Evolutionary conservation across 2,329 filamentous ascomycete genomes (phyloP).

Genomic region (Diplodia seriata): DNA sequence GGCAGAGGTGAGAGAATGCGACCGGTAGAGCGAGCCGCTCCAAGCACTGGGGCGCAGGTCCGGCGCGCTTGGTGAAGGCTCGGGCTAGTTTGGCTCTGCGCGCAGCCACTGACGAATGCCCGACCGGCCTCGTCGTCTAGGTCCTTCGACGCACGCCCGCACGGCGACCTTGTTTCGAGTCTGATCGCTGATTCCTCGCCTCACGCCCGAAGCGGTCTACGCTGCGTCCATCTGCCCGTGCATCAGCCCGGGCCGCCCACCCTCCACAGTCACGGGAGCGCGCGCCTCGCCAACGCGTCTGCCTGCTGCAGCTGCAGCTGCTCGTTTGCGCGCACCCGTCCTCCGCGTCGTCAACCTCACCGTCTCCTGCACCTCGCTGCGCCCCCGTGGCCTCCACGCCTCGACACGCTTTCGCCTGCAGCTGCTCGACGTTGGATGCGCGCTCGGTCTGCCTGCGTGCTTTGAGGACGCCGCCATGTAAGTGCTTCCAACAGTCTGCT

Average conservation of each 20-base stretch:
- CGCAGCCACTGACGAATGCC: conserved; percentile 30
- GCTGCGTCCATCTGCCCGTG: background rate
- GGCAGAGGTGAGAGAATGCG: conserved; percentile 31
- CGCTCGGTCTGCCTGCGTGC: conserved; percentile 3
- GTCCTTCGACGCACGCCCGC: conserved; percentile 29
- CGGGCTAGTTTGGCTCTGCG: conserved; percentile 24
- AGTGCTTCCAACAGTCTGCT: background rate
- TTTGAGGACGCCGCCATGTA: conserved; percentile 20
- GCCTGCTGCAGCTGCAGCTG: too few species aligned
- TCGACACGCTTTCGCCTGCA: background rate
- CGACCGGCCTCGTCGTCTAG: conserved; percentile 12
- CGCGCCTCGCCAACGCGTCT: conserved; percentile 5
- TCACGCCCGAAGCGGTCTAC: conserved; percentile 14
- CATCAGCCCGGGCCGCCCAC: background rate
- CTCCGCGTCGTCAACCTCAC: background rate
- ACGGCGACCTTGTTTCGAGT: conserved; percentile 9
- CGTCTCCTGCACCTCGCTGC: background rate
- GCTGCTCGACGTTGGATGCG: background rate
- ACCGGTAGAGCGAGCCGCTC: conserved; percentile 26
- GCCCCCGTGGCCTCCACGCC: background rate
- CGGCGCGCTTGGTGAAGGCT: conserved; percentile 23
- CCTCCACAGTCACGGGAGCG: conserved; percentile 10
- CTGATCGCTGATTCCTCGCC: conserved; percentile 26
- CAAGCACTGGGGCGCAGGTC: conserved; percentile 29
- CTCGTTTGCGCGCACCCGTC: conserved; percentile 1